phyloP scores from a whole-genome alignment of 1,284 basidiomycete species.

The Rhodotorula sp. region DNA sequence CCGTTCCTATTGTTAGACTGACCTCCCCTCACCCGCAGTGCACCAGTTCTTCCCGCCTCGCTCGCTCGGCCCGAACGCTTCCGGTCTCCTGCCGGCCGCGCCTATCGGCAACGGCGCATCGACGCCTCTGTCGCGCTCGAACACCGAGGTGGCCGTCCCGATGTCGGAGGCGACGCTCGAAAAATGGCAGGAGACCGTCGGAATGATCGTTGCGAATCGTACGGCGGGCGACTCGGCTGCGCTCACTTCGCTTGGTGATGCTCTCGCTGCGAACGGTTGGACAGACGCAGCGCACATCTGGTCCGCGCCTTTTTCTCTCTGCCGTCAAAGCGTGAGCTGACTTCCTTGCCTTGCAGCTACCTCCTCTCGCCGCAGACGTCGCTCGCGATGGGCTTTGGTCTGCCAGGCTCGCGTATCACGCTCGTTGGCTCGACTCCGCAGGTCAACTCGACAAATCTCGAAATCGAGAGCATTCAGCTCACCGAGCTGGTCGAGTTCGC shows the following conservation, averaged over 20 bases:
- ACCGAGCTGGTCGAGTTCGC: conserved; percentile 94
- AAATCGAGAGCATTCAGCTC: conserved; percentile 78
- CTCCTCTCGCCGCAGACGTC: conserved; percentile 83
- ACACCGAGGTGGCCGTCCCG: conserved; percentile 50
- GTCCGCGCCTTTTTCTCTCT: conserved; percentile 55
- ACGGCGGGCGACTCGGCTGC: conserved; percentile 63
- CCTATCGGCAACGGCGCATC: conserved; percentile 25
- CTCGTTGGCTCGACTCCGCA: conserved; percentile 41
- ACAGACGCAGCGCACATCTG: conserved; percentile 87
- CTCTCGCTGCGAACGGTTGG: conserved; percentile 69
- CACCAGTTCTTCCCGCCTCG: conserved; percentile 71
- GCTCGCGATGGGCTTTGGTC: conserved; percentile 59
- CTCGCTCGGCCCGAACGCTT: conserved; percentile 50
- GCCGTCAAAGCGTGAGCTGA: conserved; percentile 15
- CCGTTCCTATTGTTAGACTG: not conserved
- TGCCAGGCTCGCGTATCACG: conserved; percentile 35
- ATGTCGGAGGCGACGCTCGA: conserved; percentile 63
- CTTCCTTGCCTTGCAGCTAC: conserved; percentile 60
- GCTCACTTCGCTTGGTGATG: conserved; percentile 83
- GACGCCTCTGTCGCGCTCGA: conserved; percentile 63
- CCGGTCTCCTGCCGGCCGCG: conserved; percentile 51
- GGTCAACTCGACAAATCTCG: conserved; percentile 62
- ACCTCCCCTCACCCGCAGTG: conserved; percentile 55
- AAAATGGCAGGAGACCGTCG: conserved; percentile 82
- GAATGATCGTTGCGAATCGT: conserved; percentile 78